A percentile compares a stretch with the other conserved stretches of the same genome.
phyloP scores from a whole-genome alignment of 495 filamentous ascomycete species.

The Aspergillus sclerotiicarbonarius region DNA sequence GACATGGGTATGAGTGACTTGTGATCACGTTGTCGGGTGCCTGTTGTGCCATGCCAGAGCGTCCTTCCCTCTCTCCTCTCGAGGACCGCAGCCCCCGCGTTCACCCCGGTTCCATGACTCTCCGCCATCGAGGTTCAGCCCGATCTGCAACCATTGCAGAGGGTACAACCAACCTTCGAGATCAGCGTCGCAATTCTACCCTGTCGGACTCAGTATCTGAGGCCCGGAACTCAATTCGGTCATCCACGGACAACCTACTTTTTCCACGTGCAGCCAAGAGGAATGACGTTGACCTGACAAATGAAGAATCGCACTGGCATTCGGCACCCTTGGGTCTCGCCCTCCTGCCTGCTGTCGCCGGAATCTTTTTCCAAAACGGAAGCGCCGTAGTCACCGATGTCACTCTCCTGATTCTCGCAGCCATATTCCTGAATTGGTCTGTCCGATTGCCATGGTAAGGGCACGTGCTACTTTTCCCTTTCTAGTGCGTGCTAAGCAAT shows the following conservation, averaged over 20 bases:
- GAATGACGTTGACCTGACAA: slow-evolving; percentile 20
- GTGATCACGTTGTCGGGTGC: not conserved
- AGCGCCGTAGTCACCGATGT: slow-evolving; percentile 79
- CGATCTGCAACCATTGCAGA: slow-evolving; percentile 45
- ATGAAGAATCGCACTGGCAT: slow-evolving; percentile 67
- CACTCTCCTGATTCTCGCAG: slow-evolving; percentile 71
- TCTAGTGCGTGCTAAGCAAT: slow-evolving; percentile 3
- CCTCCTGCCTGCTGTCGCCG: slow-evolving; percentile 79
- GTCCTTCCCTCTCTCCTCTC: not conserved
- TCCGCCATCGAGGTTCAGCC: slow-evolving; percentile 42
- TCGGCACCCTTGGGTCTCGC: slow-evolving; percentile 77
- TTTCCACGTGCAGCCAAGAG: slow-evolving; percentile 52
- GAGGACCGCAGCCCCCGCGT: slow-evolving; percentile 4
- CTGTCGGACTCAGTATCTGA: slow-evolving; percentile 72
- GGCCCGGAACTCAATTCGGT: slow-evolving; percentile 61
- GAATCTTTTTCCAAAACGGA: slow-evolving; percentile 82
- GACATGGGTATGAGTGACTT: not conserved
- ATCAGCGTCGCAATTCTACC: slow-evolving; percentile 66
- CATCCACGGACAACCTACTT: slow-evolving; percentile 70
- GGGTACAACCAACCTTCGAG: slow-evolving; percentile 19
- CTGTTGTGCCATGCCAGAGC: not conserved
- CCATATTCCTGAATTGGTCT: slow-evolving; percentile 91
- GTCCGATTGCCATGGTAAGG: slow-evolving; percentile 81
- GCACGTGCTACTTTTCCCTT: slow-evolving; percentile 9
- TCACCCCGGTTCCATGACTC: slow-evolving; percentile 12